These are phyloP conservation scores for Chrysanthemum seticuspe DNA, from an alignment of 129 eudicot species.

Conservation along the genomic window DNA sequence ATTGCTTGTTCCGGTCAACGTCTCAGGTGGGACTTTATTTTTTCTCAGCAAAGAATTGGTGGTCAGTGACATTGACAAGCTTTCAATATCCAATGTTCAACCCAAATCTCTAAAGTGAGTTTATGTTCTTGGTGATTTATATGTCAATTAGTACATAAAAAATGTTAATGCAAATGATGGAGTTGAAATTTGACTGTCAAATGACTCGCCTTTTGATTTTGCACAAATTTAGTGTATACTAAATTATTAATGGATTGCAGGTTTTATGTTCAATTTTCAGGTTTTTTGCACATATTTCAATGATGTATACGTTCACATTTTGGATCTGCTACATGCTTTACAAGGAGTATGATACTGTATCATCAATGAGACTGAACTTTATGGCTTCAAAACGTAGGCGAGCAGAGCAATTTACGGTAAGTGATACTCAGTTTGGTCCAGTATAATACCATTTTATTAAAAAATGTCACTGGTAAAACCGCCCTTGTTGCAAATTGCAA, in stretches of 20 bases:
- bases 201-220: not conserved
- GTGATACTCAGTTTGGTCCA: slow-evolving; percentile 24
- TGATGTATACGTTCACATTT: slow-evolving; percentile 80
- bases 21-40: slow-evolving; percentile 75
- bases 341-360: slow-evolving; percentile 77
- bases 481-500: not conserved
- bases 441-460: not conserved
- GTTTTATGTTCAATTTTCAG: slow-evolving; percentile 41
- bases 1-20: slow-evolving; percentile 83
- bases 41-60: slow-evolving; percentile 79
- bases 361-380: slow-evolving; percentile 80
- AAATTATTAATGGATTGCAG: not conserved
- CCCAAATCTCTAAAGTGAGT: slow-evolving; percentile 85
- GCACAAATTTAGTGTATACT: not conserved
- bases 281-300: slow-evolving; percentile 80
- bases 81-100: slow-evolving; percentile 90
- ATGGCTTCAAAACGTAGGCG: slow-evolving; percentile 85
- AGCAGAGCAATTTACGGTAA: slow-evolving; percentile 91
- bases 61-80: slow-evolving; percentile 84
- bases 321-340: slow-evolving; percentile 96
- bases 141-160: not conserved
- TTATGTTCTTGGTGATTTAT: slow-evolving; percentile 13
- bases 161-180: not conserved
- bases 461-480: slow-evolving; percentile 5
- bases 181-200: slow-evolving; percentile 21